A percentile compares a stretch with the other conserved stretches of the same genome.
Conservation (phyloP, 2,329 filamentous ascomycete species). For the Ascomycota sp. region DNA sequence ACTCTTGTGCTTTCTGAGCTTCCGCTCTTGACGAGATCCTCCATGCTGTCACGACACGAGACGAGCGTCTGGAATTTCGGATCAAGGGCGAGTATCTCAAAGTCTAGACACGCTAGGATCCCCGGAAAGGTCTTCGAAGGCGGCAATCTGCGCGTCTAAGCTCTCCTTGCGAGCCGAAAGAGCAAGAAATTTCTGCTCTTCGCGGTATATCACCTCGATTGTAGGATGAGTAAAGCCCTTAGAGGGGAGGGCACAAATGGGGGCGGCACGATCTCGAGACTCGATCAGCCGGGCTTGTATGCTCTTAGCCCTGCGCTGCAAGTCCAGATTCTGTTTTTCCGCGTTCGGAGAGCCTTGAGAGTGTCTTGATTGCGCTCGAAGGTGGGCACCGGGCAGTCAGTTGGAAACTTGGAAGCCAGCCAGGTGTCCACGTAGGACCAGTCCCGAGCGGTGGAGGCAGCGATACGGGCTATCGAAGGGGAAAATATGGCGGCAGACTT, state of each 20-base stretch:
- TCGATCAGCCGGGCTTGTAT: conserved; percentile 47
- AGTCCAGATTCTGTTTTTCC: conserved; percentile 51
- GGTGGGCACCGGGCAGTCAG: conserved; percentile 38
- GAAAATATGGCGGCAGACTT: conserved; percentile 39
- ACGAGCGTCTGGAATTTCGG: too few species aligned
- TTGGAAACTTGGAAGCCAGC: conserved; percentile 51
- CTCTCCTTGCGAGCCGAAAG: conserved; percentile 36
- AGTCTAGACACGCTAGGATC: conserved; percentile 46
- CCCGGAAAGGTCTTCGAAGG: conserved; percentile 53
- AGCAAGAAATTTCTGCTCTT: conserved; percentile 36
- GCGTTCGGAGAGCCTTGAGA: conserved; percentile 47
- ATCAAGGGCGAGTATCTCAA: too few species aligned
- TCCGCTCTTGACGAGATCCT: too few species aligned
- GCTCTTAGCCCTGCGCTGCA: conserved; percentile 50
- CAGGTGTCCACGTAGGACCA: conserved; percentile 79
- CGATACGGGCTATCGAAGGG: conserved; percentile 48
- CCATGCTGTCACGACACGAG: too few species aligned
- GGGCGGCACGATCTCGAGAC: conserved; percentile 26
- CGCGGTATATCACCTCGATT: conserved; percentile 34
- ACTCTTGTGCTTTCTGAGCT: too few species aligned
- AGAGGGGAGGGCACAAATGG: conserved; percentile 5
- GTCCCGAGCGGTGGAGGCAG: conserved; percentile 68
- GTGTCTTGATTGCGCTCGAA: conserved; percentile 85
- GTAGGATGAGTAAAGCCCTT: conserved; percentile 18
- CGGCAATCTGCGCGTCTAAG: conserved; percentile 40